phyloP scores from a whole-genome alignment of 2,329 filamentous ascomycete species.

The Geosmithia flava region DNA sequence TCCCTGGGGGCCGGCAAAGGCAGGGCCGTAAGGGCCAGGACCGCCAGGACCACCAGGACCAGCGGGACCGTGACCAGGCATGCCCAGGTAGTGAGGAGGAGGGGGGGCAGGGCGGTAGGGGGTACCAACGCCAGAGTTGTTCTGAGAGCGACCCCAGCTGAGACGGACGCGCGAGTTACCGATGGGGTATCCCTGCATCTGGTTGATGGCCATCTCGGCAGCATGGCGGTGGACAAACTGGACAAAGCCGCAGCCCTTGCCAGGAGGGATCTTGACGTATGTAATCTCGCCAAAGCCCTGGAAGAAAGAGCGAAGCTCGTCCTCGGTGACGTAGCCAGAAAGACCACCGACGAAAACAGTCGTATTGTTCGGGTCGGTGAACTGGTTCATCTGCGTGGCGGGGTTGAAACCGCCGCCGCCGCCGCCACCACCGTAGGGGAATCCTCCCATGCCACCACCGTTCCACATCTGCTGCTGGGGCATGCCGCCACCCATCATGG shows the following conservation, averaged over 20 bases:
- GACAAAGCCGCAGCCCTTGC: constrained; percentile 97
- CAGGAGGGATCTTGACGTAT: constrained; percentile 98
- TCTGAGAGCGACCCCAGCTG: constrained; percentile 96
- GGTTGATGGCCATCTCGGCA: constrained; percentile 72
- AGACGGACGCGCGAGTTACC: constrained; percentile 96
- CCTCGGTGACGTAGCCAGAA: constrained; percentile 96
- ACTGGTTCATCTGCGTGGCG: constrained; percentile 78
- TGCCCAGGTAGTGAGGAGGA: constrained; percentile 41
- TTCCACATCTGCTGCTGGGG: constrained; percentile 33
- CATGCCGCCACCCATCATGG: constrained; percentile 33
- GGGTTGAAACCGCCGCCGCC: constrained; percentile 32
- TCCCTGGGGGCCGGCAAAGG: constrained; percentile 16
- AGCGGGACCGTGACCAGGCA: constrained; percentile 28
- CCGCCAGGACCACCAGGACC: constrained; percentile 35
- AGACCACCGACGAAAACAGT: constrained; percentile 97
- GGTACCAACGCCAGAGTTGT: constrained; percentile 97
- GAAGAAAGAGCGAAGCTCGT: constrained; percentile 99
- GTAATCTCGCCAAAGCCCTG: constrained; percentile 99
- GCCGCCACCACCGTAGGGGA: constrained; percentile 19
- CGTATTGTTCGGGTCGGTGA: constrained; percentile 99
- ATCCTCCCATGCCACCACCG: constrained; percentile 16
- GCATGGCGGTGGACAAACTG: constrained; percentile 98
- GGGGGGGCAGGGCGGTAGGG: constrained; percentile 88
- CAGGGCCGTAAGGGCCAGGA: constrained; percentile 16
- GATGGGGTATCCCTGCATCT: constrained; percentile 76